A percentile compares a stretch with the other conserved stretches of the same genome.
Conservation (phyloP, 2,329 filamentous ascomycete genomes). For the Beauveria sp. region DNA sequence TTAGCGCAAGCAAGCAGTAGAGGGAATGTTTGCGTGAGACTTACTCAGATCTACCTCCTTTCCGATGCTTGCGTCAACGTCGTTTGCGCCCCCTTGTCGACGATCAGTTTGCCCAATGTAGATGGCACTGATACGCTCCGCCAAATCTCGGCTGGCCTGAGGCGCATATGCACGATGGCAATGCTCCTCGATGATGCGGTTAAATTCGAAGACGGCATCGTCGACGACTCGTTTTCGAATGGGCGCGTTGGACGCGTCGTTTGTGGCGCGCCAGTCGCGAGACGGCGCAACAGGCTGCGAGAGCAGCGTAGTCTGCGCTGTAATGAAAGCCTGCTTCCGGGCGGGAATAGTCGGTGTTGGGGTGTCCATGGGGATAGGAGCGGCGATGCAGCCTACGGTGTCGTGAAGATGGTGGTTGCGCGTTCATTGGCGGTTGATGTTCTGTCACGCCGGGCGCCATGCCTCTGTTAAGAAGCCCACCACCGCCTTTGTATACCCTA, state of each 20-base stretch:
- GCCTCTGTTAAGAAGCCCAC: not conserved
- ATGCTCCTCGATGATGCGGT: slow-evolving; percentile 57
- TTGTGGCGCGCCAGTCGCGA: slow-evolving; percentile 41
- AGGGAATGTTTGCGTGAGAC: slow-evolving; percentile 12
- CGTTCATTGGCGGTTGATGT: not conserved
- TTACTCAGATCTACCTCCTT: slow-evolving; percentile 39
- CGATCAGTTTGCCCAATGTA: slow-evolving; percentile 46
- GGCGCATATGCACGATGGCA: slow-evolving; percentile 58
- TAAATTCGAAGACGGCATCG: slow-evolving; percentile 50
- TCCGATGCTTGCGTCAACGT: slow-evolving; percentile 29
- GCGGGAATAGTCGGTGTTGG: slow-evolving; percentile 47
- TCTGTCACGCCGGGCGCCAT: not conserved
- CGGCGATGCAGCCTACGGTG: not conserved
- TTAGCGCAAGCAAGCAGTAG: not conserved
- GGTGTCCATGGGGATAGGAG: not conserved
- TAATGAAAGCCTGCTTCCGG: slow-evolving; percentile 58
- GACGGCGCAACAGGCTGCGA: slow-evolving; percentile 52
- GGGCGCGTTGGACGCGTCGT: slow-evolving; percentile 33
- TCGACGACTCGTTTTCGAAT: slow-evolving; percentile 45
- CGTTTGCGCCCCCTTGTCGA: slow-evolving; percentile 27
- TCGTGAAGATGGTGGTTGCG: not conserved
- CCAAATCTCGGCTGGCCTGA: slow-evolving; percentile 62
- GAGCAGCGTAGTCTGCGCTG: slow-evolving; percentile 54
- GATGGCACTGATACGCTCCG: slow-evolving; percentile 62
- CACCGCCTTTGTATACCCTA: not conserved